Base-by-base conservation (phyloP, 2,329 filamentous ascomycete genomes). In the Boeremia lycopersici region DNA sequence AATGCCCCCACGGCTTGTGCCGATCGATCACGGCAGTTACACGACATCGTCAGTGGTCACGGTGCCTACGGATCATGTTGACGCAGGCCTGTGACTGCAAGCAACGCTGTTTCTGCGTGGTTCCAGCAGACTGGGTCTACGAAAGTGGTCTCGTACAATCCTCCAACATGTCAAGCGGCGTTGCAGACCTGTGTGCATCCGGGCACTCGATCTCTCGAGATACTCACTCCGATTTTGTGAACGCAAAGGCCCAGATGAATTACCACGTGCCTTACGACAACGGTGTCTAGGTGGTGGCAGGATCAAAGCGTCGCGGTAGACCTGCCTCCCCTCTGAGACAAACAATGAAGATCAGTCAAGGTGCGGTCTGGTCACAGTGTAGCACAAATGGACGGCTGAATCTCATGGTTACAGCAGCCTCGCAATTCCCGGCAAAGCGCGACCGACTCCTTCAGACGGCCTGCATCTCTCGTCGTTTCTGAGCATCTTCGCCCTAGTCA, bases 381-480 rank as follows among this genome's bases (percentile, higher is more conserved):
- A 55, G 60, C 64, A 71, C 65, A 52, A 57, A 61, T 53, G 57
- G 56, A 60, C 53, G 52, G 60, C 48, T 62, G 53, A 51, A 53
- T 33, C 28, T 17, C 36, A 39, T 42, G 43, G 48, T 46, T 57
- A 34, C 54, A 53, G 47, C 41, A 57, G 40, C 45, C 48, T 56
- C 42, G 43, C 35, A 43, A n/a, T 13, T 43, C 19, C 53, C 28
- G 42, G 48, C 25, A 25, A 56, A 47, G 47, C 39, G 43, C 48
- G 38, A 39, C 39, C 53, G 29, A 43, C 26, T 33, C 39, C 39
- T 46, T 31, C n/a, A 36, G 41, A 19, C 25, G 19, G 23, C 42
- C 30, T 50, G 52, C 52, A 50, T 38, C 41, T 50, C 35, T 50
- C 13, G 31, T 46, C 42, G 46, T 28, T 47, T 55, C 47, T 11